Base-by-base conservation (phyloP, 305 asterid species). In the Fraxinus latifolia region DNA sequence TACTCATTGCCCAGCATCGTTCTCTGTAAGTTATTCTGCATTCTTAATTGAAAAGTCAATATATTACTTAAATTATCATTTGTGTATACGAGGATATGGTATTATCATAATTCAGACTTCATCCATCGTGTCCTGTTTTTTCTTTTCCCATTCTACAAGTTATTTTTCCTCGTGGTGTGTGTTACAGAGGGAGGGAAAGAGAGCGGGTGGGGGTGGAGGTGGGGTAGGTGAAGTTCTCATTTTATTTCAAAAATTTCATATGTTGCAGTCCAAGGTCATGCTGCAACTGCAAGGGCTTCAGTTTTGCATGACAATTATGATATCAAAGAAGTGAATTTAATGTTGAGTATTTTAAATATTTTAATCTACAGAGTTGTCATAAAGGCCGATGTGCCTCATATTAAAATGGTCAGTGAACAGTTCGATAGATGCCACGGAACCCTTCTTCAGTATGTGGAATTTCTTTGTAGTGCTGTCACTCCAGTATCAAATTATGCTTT, bases 401-500 rank as follows among this genome's bases (percentile, higher is more conserved):
- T 96, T 87, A 96, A 96, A 84, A 93, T 96, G 98, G 97, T 96
- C 86, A 91, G 99, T 79, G 99, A 96, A 88, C 96, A 92, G 91
- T 95, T 96, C 81, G 99, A 96, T 84, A 91, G 99, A 89, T 96
- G 98, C 87, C 99, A 96, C 65, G 99, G 98, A 72, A 88, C 98
- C 73, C 99, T 96, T 86, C 98, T 96, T 86, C 99, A 96, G 89
- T 96, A 96, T 84, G 99, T 96, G 88, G 99, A 96, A 33, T 96
- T 96, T 87, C 92, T 96, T 31, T 91, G 94, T 77, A 89, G 97
- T 91, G 98, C 99, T 2, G 92, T 95, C 89, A 87, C 91, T 77
- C 97, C 98, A 72, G 81, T 92, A 50, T 87, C 94, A 65, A 85
- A 88, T 81, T 96, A 96, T 90, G 96, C 97, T 77, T 86, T 91